Evolutionary conservation across 2,329 filamentous ascomycete species (phyloP), one percentile per base, ranked within the genome.

Genomic region (Arachnomyces sp.): DNA sequence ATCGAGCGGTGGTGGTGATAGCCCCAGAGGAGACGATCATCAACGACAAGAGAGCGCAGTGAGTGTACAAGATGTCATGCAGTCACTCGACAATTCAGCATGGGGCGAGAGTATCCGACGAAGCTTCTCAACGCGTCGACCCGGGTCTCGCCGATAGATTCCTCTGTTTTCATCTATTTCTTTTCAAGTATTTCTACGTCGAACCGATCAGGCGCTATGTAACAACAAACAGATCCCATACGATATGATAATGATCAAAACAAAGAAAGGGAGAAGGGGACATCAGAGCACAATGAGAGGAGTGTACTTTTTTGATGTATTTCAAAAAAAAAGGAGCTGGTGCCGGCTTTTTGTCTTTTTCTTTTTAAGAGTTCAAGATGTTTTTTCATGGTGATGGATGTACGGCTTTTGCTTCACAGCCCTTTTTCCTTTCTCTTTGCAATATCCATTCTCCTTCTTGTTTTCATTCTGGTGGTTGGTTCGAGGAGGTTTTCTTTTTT

Each of bases 101-200:
- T 96, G 90, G 90, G 86, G 90, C 38, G 86, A 94, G 65, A 94
- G 86, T 69, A 88, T 95, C 49, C 75, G 88, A 48, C 76, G 87
- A 46, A 94, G 87, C 66, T 87, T 92, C 52, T 95, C 88, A 39
- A 75, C 71, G 54, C 72, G 71, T 53, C 69, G 76, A 47, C 61
- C 67, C 30, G 54, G 56, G n/a, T 28, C 13, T 15, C 25, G 16
- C 5, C 14, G 38, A 31, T n/a, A 34, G 17, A n/a, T 5, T 18
- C 7, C 16, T 14, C 18, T 25, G 21, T 25, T 25, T 9, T 25
- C 9, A 25, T 25, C 21, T 25, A 25, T 5, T 25, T 36, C 16
- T 17, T 36, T n/a, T 16, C 4, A 14, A 13, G 15, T 32, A 14
- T 7, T 32, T 32, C 15, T 32, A 14, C 31, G 31, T 32, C 15